These are phyloP conservation scores for Umbelopsis sp. DNA, from an alignment of 371 early-diverging fungal genomes.

Conservation along the genomic window DNA sequence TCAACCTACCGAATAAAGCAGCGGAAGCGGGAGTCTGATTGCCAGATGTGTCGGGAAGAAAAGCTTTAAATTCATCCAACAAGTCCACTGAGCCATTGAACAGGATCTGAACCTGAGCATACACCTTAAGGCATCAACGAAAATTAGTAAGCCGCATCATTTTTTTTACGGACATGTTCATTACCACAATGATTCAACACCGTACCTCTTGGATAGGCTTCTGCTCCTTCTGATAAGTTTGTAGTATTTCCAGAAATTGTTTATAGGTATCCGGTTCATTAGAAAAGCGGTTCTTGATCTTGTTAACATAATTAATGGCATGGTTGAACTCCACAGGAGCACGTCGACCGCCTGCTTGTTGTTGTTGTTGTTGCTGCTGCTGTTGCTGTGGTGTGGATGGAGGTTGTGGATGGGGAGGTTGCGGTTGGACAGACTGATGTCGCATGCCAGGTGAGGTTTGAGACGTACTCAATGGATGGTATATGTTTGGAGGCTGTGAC, in stretches of 20 bases:
- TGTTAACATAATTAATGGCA: conserved; percentile 97
- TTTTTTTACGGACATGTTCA: too few relatives aligned
- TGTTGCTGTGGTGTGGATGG: conserved; percentile 4
- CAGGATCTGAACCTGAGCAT: conserved; percentile 80
- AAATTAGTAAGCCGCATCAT: too few relatives aligned
- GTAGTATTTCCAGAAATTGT: conserved; percentile 90
- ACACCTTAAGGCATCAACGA: conserved; percentile 47
- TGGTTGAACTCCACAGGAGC: conserved; percentile 93
- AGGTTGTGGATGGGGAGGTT: conserved; percentile 21
- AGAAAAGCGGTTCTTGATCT: conserved; percentile 92
- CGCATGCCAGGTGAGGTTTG: conserved; percentile 20
- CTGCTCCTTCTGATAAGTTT: conserved; percentile 90
- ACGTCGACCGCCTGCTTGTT: conserved; percentile 20
- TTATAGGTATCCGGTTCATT: conserved; percentile 90
- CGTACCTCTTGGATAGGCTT: conserved; percentile 85
- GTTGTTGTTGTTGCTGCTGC: conserved; percentile 16
- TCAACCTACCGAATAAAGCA: conserved; percentile 22
- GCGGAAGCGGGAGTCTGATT: conserved; percentile 23
- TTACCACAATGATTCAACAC: background rate
- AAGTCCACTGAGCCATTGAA: conserved; percentile 84
- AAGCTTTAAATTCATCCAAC: conserved; percentile 93
- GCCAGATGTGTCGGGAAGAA: conserved; percentile 73
- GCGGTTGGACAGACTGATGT: conserved; percentile 24
- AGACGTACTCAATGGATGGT: conserved; percentile 14
- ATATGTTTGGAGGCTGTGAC: conserved; percentile 16